Conservation (phyloP, 2,329 filamentous ascomycete species). For the Aureobasidium sp. region DNA sequence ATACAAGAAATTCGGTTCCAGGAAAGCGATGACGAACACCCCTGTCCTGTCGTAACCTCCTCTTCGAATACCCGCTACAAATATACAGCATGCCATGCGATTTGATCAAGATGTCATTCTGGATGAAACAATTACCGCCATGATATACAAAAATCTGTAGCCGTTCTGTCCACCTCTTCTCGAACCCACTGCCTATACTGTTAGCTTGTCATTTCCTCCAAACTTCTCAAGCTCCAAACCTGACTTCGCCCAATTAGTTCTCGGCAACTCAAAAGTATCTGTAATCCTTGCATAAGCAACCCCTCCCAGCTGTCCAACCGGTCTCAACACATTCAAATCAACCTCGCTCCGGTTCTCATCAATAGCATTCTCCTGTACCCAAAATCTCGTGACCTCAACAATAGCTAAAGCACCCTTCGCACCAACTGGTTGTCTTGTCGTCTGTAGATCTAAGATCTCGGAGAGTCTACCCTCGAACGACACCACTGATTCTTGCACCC, state of each 20-base stretch:
- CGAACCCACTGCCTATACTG: too few species aligned
- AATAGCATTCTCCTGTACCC: conserved; percentile 25
- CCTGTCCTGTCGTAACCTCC: too few species aligned
- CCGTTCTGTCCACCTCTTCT: too few species aligned
- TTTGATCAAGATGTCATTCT: too few species aligned
- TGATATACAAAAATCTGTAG: too few species aligned
- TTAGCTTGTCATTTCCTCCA: too few species aligned
- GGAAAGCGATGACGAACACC: too few species aligned
- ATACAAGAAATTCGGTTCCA: too few species aligned
- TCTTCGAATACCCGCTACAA: too few species aligned
- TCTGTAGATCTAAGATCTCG: conserved; percentile 65
- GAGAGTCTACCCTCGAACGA: conserved; percentile 80
- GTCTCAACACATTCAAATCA: neutral
- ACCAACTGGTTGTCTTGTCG: neutral
- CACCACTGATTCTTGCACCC: conserved; percentile 83
- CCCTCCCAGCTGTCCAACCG: conserved; percentile 10
- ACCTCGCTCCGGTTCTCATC: neutral
- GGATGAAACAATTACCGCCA: too few species aligned
- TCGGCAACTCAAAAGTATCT: conserved; percentile 25
- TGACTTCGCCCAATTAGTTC: conserved; percentile 2
- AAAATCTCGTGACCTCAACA: conserved; percentile 35
- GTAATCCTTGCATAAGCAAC: conserved; percentile 15
- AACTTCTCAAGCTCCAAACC: too few species aligned
- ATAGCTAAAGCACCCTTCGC: conserved; percentile 27
- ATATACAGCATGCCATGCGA: too few species aligned